Percentiles rank a stretch among this genome's conserved stretches.
Evolutionary conservation across 1,139 yeast genomes (phyloP).

Genomic region (Magnusiomyces suaveolens): DNA sequence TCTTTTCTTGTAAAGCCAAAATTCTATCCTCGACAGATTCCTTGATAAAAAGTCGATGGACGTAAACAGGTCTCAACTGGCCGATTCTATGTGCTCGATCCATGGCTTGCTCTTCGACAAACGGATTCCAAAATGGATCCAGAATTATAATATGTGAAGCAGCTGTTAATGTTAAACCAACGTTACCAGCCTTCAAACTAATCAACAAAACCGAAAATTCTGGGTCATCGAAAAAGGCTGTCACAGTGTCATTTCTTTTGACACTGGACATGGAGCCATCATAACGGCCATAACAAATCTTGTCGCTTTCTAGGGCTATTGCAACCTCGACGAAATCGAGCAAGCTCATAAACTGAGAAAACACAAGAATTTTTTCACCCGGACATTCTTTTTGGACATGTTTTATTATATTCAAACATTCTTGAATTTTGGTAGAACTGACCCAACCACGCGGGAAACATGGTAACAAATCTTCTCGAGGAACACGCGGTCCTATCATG

Average conservation of each 20-base stretch:
- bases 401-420: slow-evolving; percentile 40
- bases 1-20: slow-evolving; percentile 60
- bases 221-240: slow-evolving; percentile 51
- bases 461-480: slow-evolving; percentile 17
- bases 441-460: slow-evolving; percentile 30
- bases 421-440: slow-evolving; percentile 39
- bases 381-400: slow-evolving; percentile 38
- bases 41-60: slow-evolving; percentile 57
- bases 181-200: slow-evolving; percentile 85
- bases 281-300: slow-evolving; percentile 44
- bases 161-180: slow-evolving; percentile 83
- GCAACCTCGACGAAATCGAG: slow-evolving; percentile 61
- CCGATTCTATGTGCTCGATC: slow-evolving; percentile 93
- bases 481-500: neutral
- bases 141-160: slow-evolving; percentile 83
- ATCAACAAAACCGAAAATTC: slow-evolving; percentile 49
- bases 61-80: slow-evolving; percentile 63
- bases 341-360: slow-evolving; percentile 75
- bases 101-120: slow-evolving; percentile 91
- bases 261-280: slow-evolving; percentile 74
- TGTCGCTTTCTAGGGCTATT: slow-evolving; percentile 27
- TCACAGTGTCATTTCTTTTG: slow-evolving; percentile 52
- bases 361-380: slow-evolving; percentile 60
- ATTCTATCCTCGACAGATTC: slow-evolving; percentile 82
- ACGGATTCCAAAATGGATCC: slow-evolving; percentile 97